Conservation (phyloP, 192 early-diverging fungal species). For the Radiomyces spectabilis region DNA sequence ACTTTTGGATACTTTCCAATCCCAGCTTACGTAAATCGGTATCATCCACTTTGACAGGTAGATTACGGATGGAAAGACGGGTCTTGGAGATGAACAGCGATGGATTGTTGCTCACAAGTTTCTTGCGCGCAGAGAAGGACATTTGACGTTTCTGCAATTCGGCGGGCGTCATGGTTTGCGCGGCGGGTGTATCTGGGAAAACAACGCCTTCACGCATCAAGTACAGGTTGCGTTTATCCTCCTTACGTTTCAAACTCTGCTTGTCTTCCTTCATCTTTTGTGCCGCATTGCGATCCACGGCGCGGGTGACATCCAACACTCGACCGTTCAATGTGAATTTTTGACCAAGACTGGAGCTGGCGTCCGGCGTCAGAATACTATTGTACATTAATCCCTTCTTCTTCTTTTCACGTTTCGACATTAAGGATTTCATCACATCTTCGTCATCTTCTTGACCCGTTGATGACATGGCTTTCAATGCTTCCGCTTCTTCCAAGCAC, state of each 20-base stretch:
- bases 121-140: conserved; percentile 76
- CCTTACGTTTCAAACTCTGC: conserved; percentile 49
- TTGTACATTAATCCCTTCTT: conserved; percentile 46
- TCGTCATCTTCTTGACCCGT: conserved; percentile 35
- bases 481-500: conserved; percentile 68
- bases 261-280: conserved; percentile 50
- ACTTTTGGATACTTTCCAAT: conserved; percentile 60
- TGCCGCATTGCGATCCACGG: conserved; percentile 71
- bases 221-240: conserved; percentile 84
- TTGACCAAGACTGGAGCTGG: conserved; percentile 31
- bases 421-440: conserved; percentile 14
- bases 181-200: conserved; percentile 76
- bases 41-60: conserved; percentile 71
- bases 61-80: conserved; percentile 82
- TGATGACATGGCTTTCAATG: conserved; percentile 44
- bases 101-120: conserved; percentile 76
- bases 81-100: conserved; percentile 85
- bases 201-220: conserved; percentile 89
- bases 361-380: conserved; percentile 58
- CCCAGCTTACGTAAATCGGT: conserved; percentile 52
- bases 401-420: conserved; percentile 43
- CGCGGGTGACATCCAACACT: conserved; percentile 70
- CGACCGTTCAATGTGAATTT: conserved; percentile 76
- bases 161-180: conserved; percentile 54
- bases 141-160: conserved; percentile 82